phyloP scores from a whole-genome alignment of 805 yeast genomes.

The Saturnispora diversa region DNA sequence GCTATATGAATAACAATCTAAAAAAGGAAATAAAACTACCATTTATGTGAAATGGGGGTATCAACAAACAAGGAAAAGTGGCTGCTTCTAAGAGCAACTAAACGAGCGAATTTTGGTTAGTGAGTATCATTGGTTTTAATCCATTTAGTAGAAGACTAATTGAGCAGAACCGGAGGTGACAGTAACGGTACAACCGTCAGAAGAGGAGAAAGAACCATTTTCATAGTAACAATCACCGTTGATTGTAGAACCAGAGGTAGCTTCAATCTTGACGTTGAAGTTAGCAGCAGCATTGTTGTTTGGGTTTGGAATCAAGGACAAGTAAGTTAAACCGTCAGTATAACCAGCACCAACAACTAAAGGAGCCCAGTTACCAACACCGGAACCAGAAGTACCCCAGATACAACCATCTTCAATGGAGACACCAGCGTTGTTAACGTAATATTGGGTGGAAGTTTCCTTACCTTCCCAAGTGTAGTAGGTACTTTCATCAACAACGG shows the following conservation, averaged over 20 bases:
- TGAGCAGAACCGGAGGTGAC: slow-evolving; percentile 78
- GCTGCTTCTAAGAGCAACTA: background rate
- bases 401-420: slow-evolving; percentile 60
- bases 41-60: background rate
- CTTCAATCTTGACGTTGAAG: slow-evolving; percentile 74
- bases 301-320: slow-evolving; percentile 72
- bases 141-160: slow-evolving; percentile 56
- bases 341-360: slow-evolving; percentile 71
- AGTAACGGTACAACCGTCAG: slow-evolving; percentile 90
- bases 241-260: slow-evolving; percentile 53
- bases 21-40: background rate
- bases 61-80: slow-evolving; percentile 1
- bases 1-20: background rate
- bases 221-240: slow-evolving; percentile 75
- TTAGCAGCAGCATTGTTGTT: slow-evolving; percentile 52
- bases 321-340: slow-evolving; percentile 49
- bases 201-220: slow-evolving; percentile 64
- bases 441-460: slow-evolving; percentile 63
- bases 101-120: background rate
- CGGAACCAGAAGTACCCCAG: slow-evolving; percentile 56
- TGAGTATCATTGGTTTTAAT: background rate
- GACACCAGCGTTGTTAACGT: slow-evolving; percentile 72
- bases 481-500: slow-evolving; percentile 51
- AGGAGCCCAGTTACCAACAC: slow-evolving; percentile 76
- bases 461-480: slow-evolving; percentile 59